Base-by-base conservation (phyloP, 306 rosid species). In the Cercis canadensis region DNA sequence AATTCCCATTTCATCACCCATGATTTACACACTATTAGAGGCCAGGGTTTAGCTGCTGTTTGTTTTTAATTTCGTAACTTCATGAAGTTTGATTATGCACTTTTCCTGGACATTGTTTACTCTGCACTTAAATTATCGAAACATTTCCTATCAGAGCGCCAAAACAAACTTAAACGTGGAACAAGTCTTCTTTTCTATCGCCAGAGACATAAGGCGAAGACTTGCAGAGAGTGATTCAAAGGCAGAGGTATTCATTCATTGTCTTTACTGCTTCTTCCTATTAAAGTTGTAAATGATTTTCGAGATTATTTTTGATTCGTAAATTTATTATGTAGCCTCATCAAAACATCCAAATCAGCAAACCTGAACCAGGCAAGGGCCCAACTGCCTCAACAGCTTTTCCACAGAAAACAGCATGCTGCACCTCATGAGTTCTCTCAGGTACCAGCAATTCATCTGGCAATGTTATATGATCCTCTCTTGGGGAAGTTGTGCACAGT, bases 111-210 rank as follows among this genome's bases (percentile, higher is more conserved):
- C 56, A 52, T 37, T 31, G 50, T 53, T 43, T 56, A 33, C 56
- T 45, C 18, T 11, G 54, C 14, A 7, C 40, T 44, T 18, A 33
- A 13, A 52, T 67, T 65, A 14, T 49, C 21, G 58, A 47, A 29
- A 61, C 43, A 19, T 63, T 69, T 62, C 36, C 57, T 5, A 37
- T 50, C 82, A 78, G 82, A 78, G 82, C 57, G 82, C 77, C 71
- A 78, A 78, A 66, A 57, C 77, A 51, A 78, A 78, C n/a, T 45
- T 64, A 45, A 78, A 78, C 15, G 82, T 70, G 54, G 77, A 70
- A 39, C 67, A 77, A 51, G 70, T 77, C 41, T 78, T 78, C 67
- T 64, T 56, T 57, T 45, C 82, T 0, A 70, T 78, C 4, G 70
- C 82, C 37, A 71, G 77, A 70, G 73, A 78, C 36, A 40, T 78